phyloP scores from a whole-genome alignment of 106 monocot genomes.

The Dactylorhiza incarnata region DNA sequence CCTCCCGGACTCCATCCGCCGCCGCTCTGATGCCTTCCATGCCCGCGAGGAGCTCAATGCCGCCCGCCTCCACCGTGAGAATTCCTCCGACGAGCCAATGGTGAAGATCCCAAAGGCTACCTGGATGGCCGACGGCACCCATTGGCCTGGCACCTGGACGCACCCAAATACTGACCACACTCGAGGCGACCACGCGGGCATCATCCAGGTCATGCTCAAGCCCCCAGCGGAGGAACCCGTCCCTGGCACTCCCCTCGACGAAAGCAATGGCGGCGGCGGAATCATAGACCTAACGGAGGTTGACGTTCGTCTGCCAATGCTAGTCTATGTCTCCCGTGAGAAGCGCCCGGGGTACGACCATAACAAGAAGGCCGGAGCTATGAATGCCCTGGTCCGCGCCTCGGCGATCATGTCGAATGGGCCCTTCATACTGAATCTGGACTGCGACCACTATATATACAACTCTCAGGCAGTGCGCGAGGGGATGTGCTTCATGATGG shows the following conservation, averaged over 20 bases:
- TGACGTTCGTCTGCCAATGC: constrained; percentile 19
- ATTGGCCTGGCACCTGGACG: constrained; percentile 35
- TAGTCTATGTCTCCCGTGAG: constrained; percentile 31
- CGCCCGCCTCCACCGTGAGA: constrained; percentile 26
- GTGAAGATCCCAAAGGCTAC: constrained; percentile 51
- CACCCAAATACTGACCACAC: constrained; percentile 28
- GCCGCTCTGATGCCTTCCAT: constrained; percentile 47
- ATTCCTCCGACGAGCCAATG: constrained; percentile 12
- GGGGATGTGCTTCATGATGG: constrained; percentile 50
- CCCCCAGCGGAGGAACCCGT: constrained; percentile 17
- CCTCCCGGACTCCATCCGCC: constrained; percentile 44
- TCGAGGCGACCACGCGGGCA: constrained; percentile 44
- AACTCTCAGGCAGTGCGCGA: constrained; percentile 13
- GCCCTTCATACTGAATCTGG: constrained; percentile 18
- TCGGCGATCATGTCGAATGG: constrained; percentile 37
- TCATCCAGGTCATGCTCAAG: constrained; percentile 47
- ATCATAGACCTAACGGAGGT: constrained; percentile 15
- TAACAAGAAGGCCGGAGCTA: constrained; percentile 35
- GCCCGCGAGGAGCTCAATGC: constrained; percentile 38
- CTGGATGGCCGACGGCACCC: constrained; percentile 53
- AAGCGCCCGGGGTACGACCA: constrained; percentile 30
- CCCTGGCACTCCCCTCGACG: neutral
- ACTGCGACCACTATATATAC: constrained; percentile 16
- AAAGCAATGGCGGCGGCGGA: neutral
- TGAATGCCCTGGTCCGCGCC: constrained; percentile 34